These are phyloP conservation scores for Musa itinerans DNA, from an alignment of 176 grass and related monocot genomes.

Conservation along the genomic window DNA sequence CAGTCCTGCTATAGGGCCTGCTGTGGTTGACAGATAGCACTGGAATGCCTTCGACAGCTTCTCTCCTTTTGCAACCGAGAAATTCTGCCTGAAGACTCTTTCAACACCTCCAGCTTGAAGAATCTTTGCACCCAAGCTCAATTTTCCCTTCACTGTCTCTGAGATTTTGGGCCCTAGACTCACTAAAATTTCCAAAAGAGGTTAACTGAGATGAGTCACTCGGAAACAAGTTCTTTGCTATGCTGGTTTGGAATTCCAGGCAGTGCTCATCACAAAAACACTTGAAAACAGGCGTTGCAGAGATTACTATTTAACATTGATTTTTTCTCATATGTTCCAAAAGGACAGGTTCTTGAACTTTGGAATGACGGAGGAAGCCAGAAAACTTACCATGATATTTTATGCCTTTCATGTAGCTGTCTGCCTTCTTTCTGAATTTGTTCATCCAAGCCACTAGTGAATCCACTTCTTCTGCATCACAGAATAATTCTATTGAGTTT, in stretches of 20 bases:
- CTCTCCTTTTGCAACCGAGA: slow-evolving; percentile 6
- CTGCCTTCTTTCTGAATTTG: slow-evolving; percentile 46
- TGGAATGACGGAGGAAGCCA: background rate
- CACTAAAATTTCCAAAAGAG: background rate
- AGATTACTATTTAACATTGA: too few species aligned
- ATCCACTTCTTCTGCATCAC: slow-evolving; percentile 10
- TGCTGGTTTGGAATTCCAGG: too few species aligned
- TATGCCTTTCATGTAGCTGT: slow-evolving; percentile 50
- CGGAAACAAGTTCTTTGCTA: too few species aligned
- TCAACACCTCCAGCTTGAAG: slow-evolving; percentile 6
- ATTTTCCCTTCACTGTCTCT: slow-evolving; percentile 10
- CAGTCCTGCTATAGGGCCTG: slow-evolving; percentile 2
- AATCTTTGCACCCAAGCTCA: slow-evolving; percentile 11
- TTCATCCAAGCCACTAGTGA: slow-evolving; percentile 21
- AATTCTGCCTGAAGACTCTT: slow-evolving; percentile 7
- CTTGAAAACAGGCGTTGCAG: too few species aligned
- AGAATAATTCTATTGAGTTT: slow-evolving; percentile 13
- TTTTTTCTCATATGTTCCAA: too few species aligned
- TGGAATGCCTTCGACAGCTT: slow-evolving; percentile 3
- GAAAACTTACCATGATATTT: slow-evolving; percentile 57
- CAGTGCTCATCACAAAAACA: too few species aligned
- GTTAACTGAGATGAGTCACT: too few species aligned
- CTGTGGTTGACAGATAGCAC: slow-evolving; percentile 9
- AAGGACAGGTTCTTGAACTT: too few species aligned
- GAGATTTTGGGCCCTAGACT: slow-evolving; percentile 4